phyloP scores from a whole-genome alignment of 2,329 filamentous ascomycete species.

The Arachnopeziza araneosa region DNA sequence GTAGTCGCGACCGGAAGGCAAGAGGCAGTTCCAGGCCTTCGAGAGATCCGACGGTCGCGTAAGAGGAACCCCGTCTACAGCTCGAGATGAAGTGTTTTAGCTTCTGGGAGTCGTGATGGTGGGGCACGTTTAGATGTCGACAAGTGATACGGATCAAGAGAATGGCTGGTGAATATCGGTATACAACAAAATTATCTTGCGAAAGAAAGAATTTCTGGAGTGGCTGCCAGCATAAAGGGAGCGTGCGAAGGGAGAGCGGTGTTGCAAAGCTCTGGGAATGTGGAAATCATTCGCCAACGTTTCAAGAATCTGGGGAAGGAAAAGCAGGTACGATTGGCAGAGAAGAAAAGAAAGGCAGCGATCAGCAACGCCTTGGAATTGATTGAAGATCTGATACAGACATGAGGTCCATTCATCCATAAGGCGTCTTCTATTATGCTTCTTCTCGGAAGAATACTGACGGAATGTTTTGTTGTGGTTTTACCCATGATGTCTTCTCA shows the following conservation, averaged over 20 bases:
- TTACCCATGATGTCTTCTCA: constrained; percentile 4
- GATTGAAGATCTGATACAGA: neutral
- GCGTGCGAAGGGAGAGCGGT: neutral
- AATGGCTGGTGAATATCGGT: neutral
- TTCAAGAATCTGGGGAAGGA: constrained; percentile 27
- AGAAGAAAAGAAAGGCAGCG: constrained; percentile 6
- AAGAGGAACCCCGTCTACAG: neutral
- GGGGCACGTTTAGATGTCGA: neutral
- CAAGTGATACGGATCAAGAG: neutral
- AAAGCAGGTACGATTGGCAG: constrained; percentile 19
- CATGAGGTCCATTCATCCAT: constrained; percentile 1
- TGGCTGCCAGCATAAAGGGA: neutral
- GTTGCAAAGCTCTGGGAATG: constrained; percentile 9
- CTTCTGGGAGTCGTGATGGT: neutral
- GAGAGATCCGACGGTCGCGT: neutral
- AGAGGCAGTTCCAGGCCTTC: neutral
- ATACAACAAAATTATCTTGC: neutral
- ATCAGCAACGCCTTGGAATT: neutral
- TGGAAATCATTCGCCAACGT: constrained; percentile 15
- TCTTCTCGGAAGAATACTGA: constrained; percentile 3
- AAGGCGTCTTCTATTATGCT: constrained; percentile 6
- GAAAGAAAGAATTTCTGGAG: neutral
- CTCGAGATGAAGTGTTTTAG: neutral
- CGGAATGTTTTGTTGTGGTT: constrained; percentile 15
- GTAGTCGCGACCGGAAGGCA: neutral